Evolutionary conservation across 352 stramenopile genomes (phyloP).

Genomic region (Phytophthora ohioensis): DNA sequence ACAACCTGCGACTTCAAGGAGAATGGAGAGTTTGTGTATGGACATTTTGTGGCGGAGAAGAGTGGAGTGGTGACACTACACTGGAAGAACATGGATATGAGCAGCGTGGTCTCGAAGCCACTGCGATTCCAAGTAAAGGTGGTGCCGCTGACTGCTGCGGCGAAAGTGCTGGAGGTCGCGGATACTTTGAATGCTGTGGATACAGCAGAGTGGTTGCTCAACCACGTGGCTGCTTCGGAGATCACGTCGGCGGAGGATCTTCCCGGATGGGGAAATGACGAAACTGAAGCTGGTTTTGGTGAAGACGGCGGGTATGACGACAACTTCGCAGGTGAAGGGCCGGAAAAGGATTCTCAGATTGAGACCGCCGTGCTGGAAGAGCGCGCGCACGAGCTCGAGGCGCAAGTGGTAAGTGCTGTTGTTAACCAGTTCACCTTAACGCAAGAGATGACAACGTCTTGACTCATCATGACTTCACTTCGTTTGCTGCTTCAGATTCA

Average conservation of each 20-base stretch:
- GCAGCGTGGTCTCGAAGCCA: slow-evolving; percentile 55
- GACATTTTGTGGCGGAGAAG: slow-evolving; percentile 36
- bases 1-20: slow-evolving; percentile 39
- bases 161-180: slow-evolving; percentile 21
- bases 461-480: not conserved
- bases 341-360: slow-evolving; percentile 20
- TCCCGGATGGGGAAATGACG: slow-evolving; percentile 29
- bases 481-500: slow-evolving; percentile 24
- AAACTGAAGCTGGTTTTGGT: slow-evolving; percentile 15
- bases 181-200: slow-evolving; percentile 18
- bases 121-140: slow-evolving; percentile 45
- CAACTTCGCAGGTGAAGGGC: not conserved
- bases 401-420: slow-evolving; percentile 53
- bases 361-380: slow-evolving; percentile 28
- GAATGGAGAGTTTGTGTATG: slow-evolving; percentile 34
- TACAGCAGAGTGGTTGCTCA: slow-evolving; percentile 26
- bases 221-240: slow-evolving; percentile 28
- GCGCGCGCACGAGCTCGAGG: slow-evolving; percentile 42
- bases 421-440: not conserved
- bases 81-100: slow-evolving; percentile 58
- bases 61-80: slow-evolving; percentile 41
- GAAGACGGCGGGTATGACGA: slow-evolving; percentile 16
- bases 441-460: not conserved
- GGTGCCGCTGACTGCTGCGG: slow-evolving; percentile 19
- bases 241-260: slow-evolving; percentile 33